Percentiles rank a stretch among this genome's conserved stretches.
These are phyloP conservation scores for Anthoceros angustus DNA, from an alignment of 225 moss, liverwort and hornwort genomes.

Conservation along the genomic window DNA sequence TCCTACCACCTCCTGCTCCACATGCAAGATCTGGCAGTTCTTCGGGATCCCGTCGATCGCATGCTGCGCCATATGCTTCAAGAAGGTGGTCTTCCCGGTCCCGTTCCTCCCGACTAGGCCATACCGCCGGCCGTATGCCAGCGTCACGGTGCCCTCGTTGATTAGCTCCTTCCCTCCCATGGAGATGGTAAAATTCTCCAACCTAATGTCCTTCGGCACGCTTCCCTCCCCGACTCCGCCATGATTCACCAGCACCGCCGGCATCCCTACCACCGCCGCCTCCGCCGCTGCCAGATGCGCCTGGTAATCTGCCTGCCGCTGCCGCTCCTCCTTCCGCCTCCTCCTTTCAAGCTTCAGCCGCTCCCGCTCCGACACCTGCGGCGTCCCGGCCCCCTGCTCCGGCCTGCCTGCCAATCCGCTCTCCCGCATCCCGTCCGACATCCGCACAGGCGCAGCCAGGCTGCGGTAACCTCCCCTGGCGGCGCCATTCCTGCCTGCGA, in stretches of 20 bases:
- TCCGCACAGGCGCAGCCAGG: conserved; percentile 82
- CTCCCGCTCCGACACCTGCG: conserved; percentile 88
- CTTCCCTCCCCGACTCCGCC: conserved; percentile 89
- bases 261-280: conserved; percentile 84
- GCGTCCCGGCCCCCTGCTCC: conserved; percentile 56
- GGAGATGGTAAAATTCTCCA: conserved; percentile 95
- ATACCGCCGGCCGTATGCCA: conserved; percentile 96
- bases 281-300: conserved; percentile 87
- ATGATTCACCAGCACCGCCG: conserved; percentile 92
- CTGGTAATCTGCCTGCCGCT: conserved; percentile 90
- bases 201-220: conserved; percentile 92
- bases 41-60: conserved; percentile 89
- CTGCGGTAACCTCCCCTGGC: conserved; percentile 54
- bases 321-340: conserved; percentile 90
- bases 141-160: conserved; percentile 85
- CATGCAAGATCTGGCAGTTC: conserved; percentile 94
- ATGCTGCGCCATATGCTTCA: conserved; percentile 99
- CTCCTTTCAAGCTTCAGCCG: conserved; percentile 78
- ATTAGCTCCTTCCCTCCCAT: conserved; percentile 98
- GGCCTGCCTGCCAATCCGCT: conserved; percentile 28
- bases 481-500: conserved; percentile 72
- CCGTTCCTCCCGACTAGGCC: conserved; percentile 98
- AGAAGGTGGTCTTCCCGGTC: conserved; percentile 85
- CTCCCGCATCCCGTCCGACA: conserved; percentile 93
- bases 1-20: conserved; percentile 97